Percentiles rank a stretch among this genome's conserved stretches.
phyloP scores from a whole-genome alignment of 257 asterid species.

The Paulownia fortunei region DNA sequence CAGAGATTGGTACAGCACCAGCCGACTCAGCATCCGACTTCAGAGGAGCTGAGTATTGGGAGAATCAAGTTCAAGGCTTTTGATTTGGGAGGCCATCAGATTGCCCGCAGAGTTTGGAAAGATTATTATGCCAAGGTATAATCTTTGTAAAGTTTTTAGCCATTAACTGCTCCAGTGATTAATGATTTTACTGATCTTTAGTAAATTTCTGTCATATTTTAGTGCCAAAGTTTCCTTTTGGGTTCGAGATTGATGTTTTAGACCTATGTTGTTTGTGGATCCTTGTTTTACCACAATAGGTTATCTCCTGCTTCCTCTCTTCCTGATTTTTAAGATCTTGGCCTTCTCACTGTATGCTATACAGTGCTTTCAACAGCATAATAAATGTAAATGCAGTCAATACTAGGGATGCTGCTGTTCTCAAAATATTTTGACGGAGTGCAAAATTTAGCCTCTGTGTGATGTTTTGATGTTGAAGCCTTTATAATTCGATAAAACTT shows the following conservation, averaged over 20 bases:
- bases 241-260: neutral
- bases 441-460: neutral
- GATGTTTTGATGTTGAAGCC: constrained; percentile 12
- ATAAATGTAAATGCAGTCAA: neutral
- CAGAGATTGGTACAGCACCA: constrained; percentile 99
- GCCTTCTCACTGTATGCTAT: neutral
- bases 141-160: constrained; percentile 3
- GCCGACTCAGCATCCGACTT: constrained; percentile 95
- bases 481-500: neutral
- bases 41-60: constrained; percentile 86
- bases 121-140: constrained; percentile 94
- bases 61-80: constrained; percentile 87
- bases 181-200: neutral
- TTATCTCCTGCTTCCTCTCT: neutral
- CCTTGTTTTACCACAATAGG: constrained; percentile 14
- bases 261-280: constrained; percentile 5
- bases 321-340: neutral
- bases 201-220: constrained; percentile 1
- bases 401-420: too few relatives aligned
- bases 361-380: neutral
- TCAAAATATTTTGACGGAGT: neutral
- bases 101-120: constrained; percentile 96
- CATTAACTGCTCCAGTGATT: neutral
- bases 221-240: neutral
- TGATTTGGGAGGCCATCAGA: constrained; percentile 97